Base-by-base conservation (phyloP, 768 basidiomycete species). In the Tricholoma saponaceum region DNA sequence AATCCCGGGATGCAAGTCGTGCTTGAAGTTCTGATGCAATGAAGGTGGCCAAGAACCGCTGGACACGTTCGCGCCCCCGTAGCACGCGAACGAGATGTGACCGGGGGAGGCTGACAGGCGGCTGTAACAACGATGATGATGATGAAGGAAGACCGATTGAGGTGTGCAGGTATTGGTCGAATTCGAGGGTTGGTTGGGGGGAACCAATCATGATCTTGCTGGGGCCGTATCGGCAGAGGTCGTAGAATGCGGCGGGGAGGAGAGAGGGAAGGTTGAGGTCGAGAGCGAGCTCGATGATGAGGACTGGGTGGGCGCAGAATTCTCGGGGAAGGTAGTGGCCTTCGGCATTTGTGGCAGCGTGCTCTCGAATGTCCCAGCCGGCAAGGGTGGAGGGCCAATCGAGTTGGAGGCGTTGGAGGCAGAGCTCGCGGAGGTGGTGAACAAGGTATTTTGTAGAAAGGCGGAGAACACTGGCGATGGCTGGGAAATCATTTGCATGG, bases 401-500 rank as follows among this genome's bases (percentile, higher is more conserved):
- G 30, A 73, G 67, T 14, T 74, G 69, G 16, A 92, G 78, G 10
- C 83, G 84, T 3, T 71, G 68, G 22, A 91, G 71, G 62, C 87
- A 89, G 39, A 78, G 84, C 43, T 74, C 64, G 0, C 85, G 83
- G 28, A 90, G 82, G 56, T 83, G 80, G 35, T 87, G 82, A 55
- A 89, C 84, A 52, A 90, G 76, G 67, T 92, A 92, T 70, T 92
- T 92, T 28, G 82, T 81, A 1, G 89, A 87, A 1, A 91, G 72
- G 5, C 89, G 85, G 6, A 90, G 79, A 44, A 89, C 84, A 4
- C 83, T 81, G 2, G 87, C 77, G 35, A 91, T 68, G 18, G 74
- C 71, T 6, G 81, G 74, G 62, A 90, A 90, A 63, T 88, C 80
- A 37, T 76, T 71, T 1, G 83, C 74, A 22, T 72, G 67, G 0